Percentiles rank a stretch among this genome's conserved stretches.
Evolutionary conservation across 805 yeast genomes (phyloP).

Genomic region (Hanseniaspora lachancei): DNA sequence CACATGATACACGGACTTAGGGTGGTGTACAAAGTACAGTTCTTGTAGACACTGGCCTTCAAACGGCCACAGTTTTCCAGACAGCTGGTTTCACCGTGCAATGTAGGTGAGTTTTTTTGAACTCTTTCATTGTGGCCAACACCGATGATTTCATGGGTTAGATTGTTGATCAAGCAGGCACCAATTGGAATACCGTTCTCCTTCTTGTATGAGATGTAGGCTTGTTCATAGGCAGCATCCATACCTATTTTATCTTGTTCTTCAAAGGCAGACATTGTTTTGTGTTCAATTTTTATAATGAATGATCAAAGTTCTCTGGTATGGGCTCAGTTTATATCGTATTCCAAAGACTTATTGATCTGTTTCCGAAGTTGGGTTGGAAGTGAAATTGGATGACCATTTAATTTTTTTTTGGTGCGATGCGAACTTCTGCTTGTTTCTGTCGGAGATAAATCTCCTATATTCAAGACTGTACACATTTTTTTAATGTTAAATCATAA

Average conservation of each 20-base stretch:
- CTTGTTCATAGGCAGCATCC: conserved; percentile 61
- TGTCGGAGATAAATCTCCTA: no score
- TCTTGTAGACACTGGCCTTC: conserved; percentile 62
- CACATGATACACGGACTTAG: conserved; percentile 93
- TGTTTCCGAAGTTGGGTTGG: no score
- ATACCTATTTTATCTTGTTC: conserved; percentile 57
- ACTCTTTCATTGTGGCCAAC: conserved; percentile 83
- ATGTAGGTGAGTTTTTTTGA: conserved; percentile 68
- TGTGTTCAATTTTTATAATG: no score
- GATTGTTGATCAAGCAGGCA: conserved; percentile 28
- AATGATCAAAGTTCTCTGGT: no score
- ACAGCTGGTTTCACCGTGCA: conserved; percentile 87
- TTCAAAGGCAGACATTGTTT: background rate
- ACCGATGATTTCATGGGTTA: conserved; percentile 72
- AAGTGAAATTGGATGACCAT: no score
- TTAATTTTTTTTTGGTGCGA: no score
- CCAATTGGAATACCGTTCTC: conserved; percentile 91
- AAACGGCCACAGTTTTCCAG: conserved; percentile 85
- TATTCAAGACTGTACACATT: no score
- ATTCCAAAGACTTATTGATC: no score
- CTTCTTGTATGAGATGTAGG: conserved; percentile 40
- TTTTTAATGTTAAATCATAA: no score
- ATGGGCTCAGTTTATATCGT: background rate
- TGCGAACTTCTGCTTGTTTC: no score
- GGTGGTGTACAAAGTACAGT: conserved; percentile 84